Evolutionary conservation across 495 filamentous ascomycete species (phyloP).

Genomic region (Aspergillus avenaceus): DNA sequence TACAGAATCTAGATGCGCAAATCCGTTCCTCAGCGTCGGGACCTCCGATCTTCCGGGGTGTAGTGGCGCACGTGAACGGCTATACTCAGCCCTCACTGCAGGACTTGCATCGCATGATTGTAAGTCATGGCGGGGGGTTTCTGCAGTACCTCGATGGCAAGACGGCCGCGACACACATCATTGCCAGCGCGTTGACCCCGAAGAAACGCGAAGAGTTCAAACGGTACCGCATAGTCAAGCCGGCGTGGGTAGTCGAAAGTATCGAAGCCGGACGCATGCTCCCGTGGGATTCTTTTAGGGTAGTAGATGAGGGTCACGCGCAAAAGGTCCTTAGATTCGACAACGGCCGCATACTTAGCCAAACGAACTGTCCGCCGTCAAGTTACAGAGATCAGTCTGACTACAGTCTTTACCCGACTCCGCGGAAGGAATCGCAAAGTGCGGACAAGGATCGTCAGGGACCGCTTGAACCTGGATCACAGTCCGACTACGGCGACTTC

Average conservation of each 20-base stretch:
- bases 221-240: constrained; percentile 87
- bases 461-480: constrained; percentile 6
- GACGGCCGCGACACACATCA: constrained; percentile 90
- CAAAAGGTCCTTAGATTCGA: constrained; percentile 78
- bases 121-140: constrained; percentile 87
- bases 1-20: constrained; percentile 88
- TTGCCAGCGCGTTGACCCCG: constrained; percentile 81
- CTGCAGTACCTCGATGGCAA: constrained; percentile 94
- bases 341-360: constrained; percentile 63
- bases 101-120: constrained; percentile 79
- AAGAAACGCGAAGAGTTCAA: constrained; percentile 87
- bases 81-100: constrained; percentile 90
- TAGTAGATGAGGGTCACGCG: constrained; percentile 72
- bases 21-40: constrained; percentile 61
- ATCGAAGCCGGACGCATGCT: constrained; percentile 73
- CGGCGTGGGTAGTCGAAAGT: constrained; percentile 93
- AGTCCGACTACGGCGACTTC: constrained; percentile 46
- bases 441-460: not conserved
- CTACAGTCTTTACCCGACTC: constrained; percentile 73
- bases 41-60: constrained; percentile 80
- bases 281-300: constrained; percentile 78
- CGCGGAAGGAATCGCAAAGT: constrained; percentile 41
- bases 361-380: constrained; percentile 48
- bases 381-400: constrained; percentile 74
- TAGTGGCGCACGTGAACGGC: constrained; percentile 87